Base-by-base conservation (phyloP, 108 stramenopile species). In the Seminavis robusta region DNA sequence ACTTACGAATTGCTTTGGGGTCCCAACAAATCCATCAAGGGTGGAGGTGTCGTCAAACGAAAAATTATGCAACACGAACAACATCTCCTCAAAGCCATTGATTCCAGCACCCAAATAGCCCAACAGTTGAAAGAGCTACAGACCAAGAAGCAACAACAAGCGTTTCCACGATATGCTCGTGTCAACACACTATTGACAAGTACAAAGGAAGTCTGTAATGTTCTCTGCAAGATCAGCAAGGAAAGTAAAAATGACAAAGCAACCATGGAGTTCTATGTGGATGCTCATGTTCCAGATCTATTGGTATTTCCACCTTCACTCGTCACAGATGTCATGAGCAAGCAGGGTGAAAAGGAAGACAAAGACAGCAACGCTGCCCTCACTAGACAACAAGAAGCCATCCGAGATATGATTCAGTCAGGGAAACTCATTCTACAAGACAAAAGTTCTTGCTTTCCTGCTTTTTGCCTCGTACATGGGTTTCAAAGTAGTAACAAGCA, bases 361-460 rank as follows among this genome's bases (percentile, higher is more conserved):
- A 81, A 80, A 70, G 67, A 84, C 60, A 61, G 81, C 0, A 74
- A 71, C 5, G 38, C 76, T 26, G 72, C 77, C 11, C 24, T 5
- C 48, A 10, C 6, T n/a, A 8, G 4, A 25, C 21, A 21, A 27
- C 48, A 49, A 49, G 15, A 49, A n/a, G 62, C 28, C n/a, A n/a
- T n/a, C n/a, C 67, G 73, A 37, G 86, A 85, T 0, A 52, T 91
- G 49, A 77, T 96, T n/a, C 61, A 66, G 43, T 64, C 67, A 33
- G 88, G 92, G 7, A 64, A 77, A 37, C 43, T 94, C 6, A 64
- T 96, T 17, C 49, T 94, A 21, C 94, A 97, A 70, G 99, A 98
- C 71, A 98, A 98, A 53, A 79, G 84, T 13, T 83, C 80, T 29
- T 99, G 99, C 67, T 96, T 99, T 76, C 88, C 97, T 1, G 96